Evolutionary conservation across 2,329 filamentous ascomycete species (phyloP).

Genomic region (Coniochaeta sp.): DNA sequence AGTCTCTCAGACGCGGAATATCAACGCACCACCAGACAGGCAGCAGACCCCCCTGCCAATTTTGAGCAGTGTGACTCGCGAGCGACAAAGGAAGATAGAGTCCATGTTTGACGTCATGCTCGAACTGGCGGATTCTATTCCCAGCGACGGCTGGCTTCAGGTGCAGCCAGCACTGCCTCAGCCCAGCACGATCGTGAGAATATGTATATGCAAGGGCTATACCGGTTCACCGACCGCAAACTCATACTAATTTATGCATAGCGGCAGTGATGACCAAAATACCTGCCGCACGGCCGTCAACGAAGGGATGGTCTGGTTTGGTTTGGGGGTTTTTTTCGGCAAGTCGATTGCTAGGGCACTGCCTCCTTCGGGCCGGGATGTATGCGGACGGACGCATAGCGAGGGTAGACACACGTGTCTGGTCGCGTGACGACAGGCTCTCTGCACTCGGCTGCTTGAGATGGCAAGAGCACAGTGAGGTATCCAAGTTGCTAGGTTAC

Average conservation of each 20-base stretch:
- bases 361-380: neutral
- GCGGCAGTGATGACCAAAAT: neutral
- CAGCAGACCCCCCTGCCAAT: neutral
- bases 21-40: neutral
- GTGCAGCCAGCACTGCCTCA: neutral
- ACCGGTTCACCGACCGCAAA: neutral
- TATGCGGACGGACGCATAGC: neutral
- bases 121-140: neutral
- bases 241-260: neutral
- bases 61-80: neutral
- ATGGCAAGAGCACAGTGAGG: neutral
- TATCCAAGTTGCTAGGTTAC: neutral
- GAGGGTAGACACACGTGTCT: neutral
- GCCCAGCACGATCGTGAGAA: neutral
- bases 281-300: neutral
- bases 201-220: neutral
- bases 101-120: neutral
- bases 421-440: neutral
- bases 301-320: neutral
- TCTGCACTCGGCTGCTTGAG: neutral
- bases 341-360: neutral
- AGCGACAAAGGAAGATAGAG: neutral
- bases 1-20: neutral
- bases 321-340: neutral
- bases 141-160: neutral